These are phyloP conservation scores for Fusarium multiceps DNA, from an alignment of 2,329 filamentous ascomycete genomes.

Conservation along the genomic window DNA sequence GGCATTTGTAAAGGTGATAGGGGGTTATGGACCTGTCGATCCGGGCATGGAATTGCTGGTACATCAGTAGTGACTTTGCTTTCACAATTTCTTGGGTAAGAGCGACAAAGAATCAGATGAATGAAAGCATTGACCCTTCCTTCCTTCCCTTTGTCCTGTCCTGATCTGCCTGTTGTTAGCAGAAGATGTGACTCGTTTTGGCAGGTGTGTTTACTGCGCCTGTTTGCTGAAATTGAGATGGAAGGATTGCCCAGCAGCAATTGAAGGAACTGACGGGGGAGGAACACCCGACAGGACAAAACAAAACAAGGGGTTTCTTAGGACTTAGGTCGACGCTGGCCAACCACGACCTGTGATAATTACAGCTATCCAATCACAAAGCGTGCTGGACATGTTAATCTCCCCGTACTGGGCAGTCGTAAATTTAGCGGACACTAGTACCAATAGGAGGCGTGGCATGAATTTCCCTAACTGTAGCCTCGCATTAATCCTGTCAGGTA, in stretches of 20 bases:
- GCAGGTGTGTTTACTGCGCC: slow-evolving; percentile 20
- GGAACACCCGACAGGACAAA: slow-evolving; percentile 18
- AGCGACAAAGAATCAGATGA: not conserved
- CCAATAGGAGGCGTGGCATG: slow-evolving; percentile 11
- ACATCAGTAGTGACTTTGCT: not conserved
- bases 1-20: slow-evolving; percentile 1
- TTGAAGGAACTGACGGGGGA: not conserved
- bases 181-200: slow-evolving; percentile 28
- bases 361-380: slow-evolving; percentile 14
- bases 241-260: slow-evolving; percentile 16
- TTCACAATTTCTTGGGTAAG: not conserved
- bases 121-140: slow-evolving; percentile 4
- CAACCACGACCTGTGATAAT: slow-evolving; percentile 17
- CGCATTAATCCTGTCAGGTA: slow-evolving; percentile 10
- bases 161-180: not conserved
- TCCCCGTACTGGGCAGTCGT: slow-evolving; percentile 22
- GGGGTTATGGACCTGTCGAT: slow-evolving; percentile 20
- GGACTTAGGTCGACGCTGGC: not conserved
- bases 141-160: not conserved
- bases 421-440: slow-evolving; percentile 11
- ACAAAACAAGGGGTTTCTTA: slow-evolving; percentile 18
- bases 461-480: not conserved
- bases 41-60: slow-evolving; percentile 24
- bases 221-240: slow-evolving; percentile 8
- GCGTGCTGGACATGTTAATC: slow-evolving; percentile 20